Base-by-base conservation (phyloP, 2,329 filamentous ascomycete species). In the Akanthomyces muscarius region DNA sequence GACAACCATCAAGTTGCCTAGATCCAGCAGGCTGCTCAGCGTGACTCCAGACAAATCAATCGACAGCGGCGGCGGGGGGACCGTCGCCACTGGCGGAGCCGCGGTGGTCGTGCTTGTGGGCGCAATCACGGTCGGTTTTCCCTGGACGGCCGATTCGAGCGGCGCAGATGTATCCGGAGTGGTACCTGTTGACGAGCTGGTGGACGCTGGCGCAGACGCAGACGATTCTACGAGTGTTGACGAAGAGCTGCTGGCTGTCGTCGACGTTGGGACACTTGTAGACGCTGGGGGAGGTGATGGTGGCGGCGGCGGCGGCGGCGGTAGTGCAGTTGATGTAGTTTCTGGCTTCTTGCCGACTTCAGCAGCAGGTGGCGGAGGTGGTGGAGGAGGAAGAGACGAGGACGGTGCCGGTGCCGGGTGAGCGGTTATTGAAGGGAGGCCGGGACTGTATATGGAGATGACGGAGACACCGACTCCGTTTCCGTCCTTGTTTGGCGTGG, bases 21-120 rank as follows among this genome's bases (percentile, higher is more conserved):
- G 70, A 56, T 78, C 73, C 48, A 83, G 69, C 52, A 74, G 69
- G 63, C 76, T 82, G 67, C 72, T 77, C 54, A 83, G 70, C 7
- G 71, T 73, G 63, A 81, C 63, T 10, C 76, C 77, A 38, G 73
- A 76, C 10, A 80, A 64, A 64, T 80, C 72, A 63, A 80, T 74
- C 1, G 69, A 68, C 18, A 67, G 65, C 10, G 69, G 64, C 3
- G 69, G 64, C 3, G 69, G 70, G 16, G 65, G 65, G 6, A 53
- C 36, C 7, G 58, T 53, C 11, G 53, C 38, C 16, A 54, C 55
- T n/a, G 63, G 54, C 21, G 33, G 36, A 2, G 48, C 33, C 14
- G 58, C 18, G 14, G 38, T 33, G 11, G 33, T 23, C 38, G 16
- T 47, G 50, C 41, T 38, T 44, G 48, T 42, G 6, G 57, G 18